Evolutionary conservation across 108 stramenopile genomes (phyloP).

Genomic region (Cyclotella choctawhatcheeana): DNA sequence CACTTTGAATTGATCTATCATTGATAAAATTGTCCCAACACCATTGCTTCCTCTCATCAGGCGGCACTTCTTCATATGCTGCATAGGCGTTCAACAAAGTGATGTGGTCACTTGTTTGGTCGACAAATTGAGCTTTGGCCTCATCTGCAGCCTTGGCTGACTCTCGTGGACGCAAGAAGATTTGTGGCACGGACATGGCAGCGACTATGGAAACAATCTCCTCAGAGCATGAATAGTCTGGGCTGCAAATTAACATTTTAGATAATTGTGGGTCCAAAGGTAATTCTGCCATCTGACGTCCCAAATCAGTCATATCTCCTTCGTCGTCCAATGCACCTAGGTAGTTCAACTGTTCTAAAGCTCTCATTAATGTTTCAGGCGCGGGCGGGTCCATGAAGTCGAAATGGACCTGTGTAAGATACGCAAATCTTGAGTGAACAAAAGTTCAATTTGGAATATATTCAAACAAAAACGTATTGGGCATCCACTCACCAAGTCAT

Average conservation of each 20-base stretch:
- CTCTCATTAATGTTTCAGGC: slow-evolving; percentile 99
- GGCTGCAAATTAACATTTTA: slow-evolving; percentile 92
- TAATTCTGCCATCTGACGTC: slow-evolving; percentile 97
- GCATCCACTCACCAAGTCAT: slow-evolving; percentile 98
- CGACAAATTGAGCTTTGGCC: slow-evolving; percentile 98
- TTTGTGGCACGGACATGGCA: slow-evolving; percentile 94
- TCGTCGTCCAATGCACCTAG: slow-evolving; percentile 98
- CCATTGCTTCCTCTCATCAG: slow-evolving; percentile 91
- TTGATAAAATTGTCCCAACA: slow-evolving; percentile 99
- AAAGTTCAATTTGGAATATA: too few species aligned
- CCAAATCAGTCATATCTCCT: slow-evolving; percentile 95
- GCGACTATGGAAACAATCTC: slow-evolving; percentile 98
- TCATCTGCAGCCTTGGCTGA: slow-evolving; percentile 95
- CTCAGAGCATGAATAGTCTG: slow-evolving; percentile 95
- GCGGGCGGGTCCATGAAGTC: slow-evolving; percentile 99
- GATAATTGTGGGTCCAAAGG: slow-evolving; percentile 93
- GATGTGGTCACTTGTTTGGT: slow-evolving; percentile 96
- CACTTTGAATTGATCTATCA: slow-evolving; percentile 91
- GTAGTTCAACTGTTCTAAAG: slow-evolving; percentile 97
- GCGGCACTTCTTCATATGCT: slow-evolving; percentile 86
- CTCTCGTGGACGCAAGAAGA: slow-evolving; percentile 97
- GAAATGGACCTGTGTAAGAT: too few species aligned
- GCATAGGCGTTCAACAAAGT: slow-evolving; percentile 96
- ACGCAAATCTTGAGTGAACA: too few species aligned
- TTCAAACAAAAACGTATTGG: too few species aligned